Conservation (phyloP, 306 rosid genomes). For the Alnus glutinosa region DNA sequence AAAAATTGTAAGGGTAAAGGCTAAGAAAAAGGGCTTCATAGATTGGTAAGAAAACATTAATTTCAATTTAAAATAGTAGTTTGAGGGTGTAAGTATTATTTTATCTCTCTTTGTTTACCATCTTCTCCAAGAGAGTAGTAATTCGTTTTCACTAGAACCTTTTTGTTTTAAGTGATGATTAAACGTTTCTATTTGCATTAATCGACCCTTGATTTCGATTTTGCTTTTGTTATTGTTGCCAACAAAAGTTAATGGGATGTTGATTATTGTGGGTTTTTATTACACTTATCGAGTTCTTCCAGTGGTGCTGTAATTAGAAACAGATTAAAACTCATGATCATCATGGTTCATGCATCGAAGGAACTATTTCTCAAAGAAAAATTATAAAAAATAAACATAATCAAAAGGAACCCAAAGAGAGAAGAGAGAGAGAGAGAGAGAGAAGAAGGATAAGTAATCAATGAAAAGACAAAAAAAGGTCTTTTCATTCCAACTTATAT, state of each 20-base stretch:
- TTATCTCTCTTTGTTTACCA: too few relatives aligned
- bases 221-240: neutral
- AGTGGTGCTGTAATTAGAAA: neutral
- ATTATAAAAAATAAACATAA: neutral
- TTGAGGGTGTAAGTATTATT: too few relatives aligned
- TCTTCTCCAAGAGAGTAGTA: too few relatives aligned
- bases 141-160: too few relatives aligned
- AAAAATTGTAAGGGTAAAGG: too few relatives aligned
- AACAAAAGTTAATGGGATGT: conserved; percentile 21
- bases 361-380: neutral
- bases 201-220: neutral
- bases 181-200: neutral
- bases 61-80: too few relatives aligned
- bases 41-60: too few relatives aligned
- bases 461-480: neutral
- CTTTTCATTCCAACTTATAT: neutral
- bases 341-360: neutral
- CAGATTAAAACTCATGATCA: neutral
- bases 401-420: neutral
- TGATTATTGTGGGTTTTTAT: conserved; percentile 17
- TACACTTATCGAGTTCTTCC: neutral
- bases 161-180: too few relatives aligned
- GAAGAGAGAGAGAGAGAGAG: neutral
- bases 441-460: neutral
- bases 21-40: too few relatives aligned